Evolutionary conservation across 179 eudicot genomes (phyloP).

Genomic region (Camellia oleifera): DNA sequence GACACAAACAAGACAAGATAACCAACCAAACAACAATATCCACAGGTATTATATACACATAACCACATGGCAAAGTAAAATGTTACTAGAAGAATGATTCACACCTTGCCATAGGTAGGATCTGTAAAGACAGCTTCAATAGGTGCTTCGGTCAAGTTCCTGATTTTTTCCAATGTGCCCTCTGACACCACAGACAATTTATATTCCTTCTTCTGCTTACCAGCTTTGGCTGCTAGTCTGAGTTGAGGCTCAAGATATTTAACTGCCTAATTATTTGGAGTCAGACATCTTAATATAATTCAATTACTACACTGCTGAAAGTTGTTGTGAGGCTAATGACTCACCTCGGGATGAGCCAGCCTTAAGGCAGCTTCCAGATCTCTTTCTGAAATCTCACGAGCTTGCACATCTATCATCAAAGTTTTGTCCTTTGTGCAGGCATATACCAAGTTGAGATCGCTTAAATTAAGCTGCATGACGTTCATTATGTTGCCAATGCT

Average conservation of each 20-base stretch:
- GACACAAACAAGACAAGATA: not conserved
- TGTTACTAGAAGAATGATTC: not conserved
- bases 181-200: constrained; percentile 81
- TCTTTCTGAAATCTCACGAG: constrained; percentile 88
- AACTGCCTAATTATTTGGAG: constrained; percentile 58
- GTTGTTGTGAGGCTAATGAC: constrained; percentile 12
- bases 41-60: not conserved
- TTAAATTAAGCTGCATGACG: constrained; percentile 67
- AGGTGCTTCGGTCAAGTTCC: constrained; percentile 65
- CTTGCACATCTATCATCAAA: constrained; percentile 95
- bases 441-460: constrained; percentile 95
- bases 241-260: constrained; percentile 93
- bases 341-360: constrained; percentile 95
- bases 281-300: not conserved
- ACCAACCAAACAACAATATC: not conserved
- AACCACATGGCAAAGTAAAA: not conserved
- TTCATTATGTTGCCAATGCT: constrained; percentile 1
- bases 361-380: constrained; percentile 82
- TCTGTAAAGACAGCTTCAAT: constrained; percentile 92
- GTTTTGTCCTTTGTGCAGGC: constrained; percentile 97
- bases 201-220: constrained; percentile 83
- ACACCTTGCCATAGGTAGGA: constrained; percentile 89
- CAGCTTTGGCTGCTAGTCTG: constrained; percentile 82
- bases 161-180: constrained; percentile 64
- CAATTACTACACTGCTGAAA: not conserved